Percentiles rank a stretch among this genome's conserved stretches.
phyloP scores from a whole-genome alignment of 2,329 filamentous ascomycete species.

The Sporothrix phasma region DNA sequence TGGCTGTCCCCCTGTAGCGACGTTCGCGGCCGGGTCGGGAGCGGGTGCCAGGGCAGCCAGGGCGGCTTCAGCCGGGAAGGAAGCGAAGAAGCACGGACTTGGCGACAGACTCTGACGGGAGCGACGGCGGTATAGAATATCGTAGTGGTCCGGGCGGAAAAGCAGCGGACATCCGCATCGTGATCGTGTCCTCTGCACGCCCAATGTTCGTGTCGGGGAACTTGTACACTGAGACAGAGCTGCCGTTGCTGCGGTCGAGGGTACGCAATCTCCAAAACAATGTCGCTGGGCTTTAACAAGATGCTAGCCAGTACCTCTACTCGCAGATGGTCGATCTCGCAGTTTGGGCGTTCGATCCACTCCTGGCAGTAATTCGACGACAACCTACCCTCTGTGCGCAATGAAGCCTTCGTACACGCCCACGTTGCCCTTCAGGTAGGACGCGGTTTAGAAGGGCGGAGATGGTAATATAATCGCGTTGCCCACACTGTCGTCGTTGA shows the following conservation, averaged over 20 bases:
- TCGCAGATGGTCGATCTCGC: conserved; percentile 87
- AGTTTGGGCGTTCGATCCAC: conserved; percentile 62
- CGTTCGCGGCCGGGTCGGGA: neutral
- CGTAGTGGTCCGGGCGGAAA: conserved; percentile 79
- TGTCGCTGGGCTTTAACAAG: conserved; percentile 66
- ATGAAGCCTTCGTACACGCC: conserved; percentile 65
- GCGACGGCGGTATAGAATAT: conserved; percentile 61
- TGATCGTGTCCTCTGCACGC: conserved; percentile 34
- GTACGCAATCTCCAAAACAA: conserved; percentile 81
- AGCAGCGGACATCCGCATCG: conserved; percentile 46
- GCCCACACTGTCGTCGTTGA: conserved; percentile 62
- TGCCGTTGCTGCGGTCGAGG: conserved; percentile 76
- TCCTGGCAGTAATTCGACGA: conserved; percentile 60
- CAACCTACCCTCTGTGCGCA: conserved; percentile 40
- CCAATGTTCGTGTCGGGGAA: conserved; percentile 47
- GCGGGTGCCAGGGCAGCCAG: neutral
- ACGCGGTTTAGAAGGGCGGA: conserved; percentile 69
- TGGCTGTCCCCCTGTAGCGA: neutral
- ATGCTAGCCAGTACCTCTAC: conserved; percentile 67
- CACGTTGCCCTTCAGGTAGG: conserved; percentile 69
- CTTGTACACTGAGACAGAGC: conserved; percentile 61
- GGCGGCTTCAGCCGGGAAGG: neutral
- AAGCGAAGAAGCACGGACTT: conserved; percentile 2
- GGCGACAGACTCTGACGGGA: conserved; percentile 7
- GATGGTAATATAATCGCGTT: conserved; percentile 78